Conservation (phyloP, 495 filamentous ascomycete genomes). For the Staphylotrichum tortipilum region DNA sequence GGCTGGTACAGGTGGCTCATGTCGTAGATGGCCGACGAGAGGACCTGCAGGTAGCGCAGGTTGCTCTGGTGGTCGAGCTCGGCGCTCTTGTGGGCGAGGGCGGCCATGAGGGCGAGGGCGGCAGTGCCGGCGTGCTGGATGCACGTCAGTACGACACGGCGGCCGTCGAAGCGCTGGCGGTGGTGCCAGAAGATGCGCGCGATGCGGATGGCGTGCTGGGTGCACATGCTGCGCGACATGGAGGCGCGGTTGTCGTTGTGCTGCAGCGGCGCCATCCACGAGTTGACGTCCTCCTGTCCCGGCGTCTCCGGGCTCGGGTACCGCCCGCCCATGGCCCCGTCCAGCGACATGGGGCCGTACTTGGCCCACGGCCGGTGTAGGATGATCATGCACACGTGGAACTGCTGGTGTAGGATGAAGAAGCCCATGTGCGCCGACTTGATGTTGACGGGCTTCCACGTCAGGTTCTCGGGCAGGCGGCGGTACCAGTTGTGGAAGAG, state of each 20-base stretch:
- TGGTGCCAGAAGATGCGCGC: slow-evolving; percentile 46
- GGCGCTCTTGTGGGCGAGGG: slow-evolving; percentile 31
- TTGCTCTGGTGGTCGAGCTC: slow-evolving; percentile 28
- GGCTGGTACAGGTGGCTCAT: slow-evolving; percentile 34
- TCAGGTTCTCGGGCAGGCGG: slow-evolving; percentile 36
- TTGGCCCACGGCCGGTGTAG: slow-evolving; percentile 43
- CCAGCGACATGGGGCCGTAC: slow-evolving; percentile 32
- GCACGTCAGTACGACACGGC: slow-evolving; percentile 35
- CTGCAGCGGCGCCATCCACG: slow-evolving; percentile 8
- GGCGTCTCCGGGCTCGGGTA: slow-evolving; percentile 7
- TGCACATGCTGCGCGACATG: slow-evolving; percentile 41
- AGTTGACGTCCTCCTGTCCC: background rate
- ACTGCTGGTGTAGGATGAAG: slow-evolving; percentile 47
- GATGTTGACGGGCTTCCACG: slow-evolving; percentile 42
- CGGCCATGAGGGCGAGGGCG: slow-evolving; percentile 43
- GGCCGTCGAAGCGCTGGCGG: slow-evolving; percentile 40
- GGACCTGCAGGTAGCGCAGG: slow-evolving; percentile 29
- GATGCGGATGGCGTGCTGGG: slow-evolving; percentile 42
- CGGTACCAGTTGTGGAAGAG: slow-evolving; percentile 46
- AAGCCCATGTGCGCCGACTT: slow-evolving; percentile 41
- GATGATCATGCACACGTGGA: slow-evolving; percentile 41
- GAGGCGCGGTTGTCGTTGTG: slow-evolving; percentile 33
- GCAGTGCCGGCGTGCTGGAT: slow-evolving; percentile 46
- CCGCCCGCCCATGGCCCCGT: slow-evolving; percentile 3
- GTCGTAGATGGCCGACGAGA: slow-evolving; percentile 35